phyloP scores from a whole-genome alignment of 352 stramenopile genomes.

The Blastocystis sp. region DNA sequence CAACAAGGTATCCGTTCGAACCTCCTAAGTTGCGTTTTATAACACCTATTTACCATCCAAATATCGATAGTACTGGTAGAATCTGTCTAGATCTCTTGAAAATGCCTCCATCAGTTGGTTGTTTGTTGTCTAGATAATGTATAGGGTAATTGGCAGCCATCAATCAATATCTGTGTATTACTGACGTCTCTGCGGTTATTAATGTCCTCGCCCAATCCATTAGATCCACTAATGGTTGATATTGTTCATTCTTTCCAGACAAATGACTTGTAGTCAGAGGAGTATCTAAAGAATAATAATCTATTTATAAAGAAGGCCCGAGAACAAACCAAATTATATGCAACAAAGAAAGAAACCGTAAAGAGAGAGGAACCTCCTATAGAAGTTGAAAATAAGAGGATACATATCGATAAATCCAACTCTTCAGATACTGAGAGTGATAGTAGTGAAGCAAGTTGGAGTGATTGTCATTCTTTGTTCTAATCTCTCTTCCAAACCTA shows the following conservation, averaged over 20 bases:
- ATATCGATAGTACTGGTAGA: slow-evolving; percentile 68
- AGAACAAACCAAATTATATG: slow-evolving; percentile 1
- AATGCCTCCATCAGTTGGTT: slow-evolving; percentile 57
- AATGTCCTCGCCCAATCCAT: slow-evolving; percentile 1
- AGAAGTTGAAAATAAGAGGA: neutral
- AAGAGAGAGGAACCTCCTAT: neutral
- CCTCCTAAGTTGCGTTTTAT: slow-evolving; percentile 72
- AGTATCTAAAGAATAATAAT: slow-evolving; percentile 31
- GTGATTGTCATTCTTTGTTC: slow-evolving; percentile 41
- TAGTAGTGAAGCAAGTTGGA: slow-evolving; percentile 56
- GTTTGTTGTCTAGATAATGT: neutral
- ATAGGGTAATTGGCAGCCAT: slow-evolving; percentile 51
- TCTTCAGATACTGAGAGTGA: neutral
- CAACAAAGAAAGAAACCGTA: neutral
- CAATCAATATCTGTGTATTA: slow-evolving; percentile 57
- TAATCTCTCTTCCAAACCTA: too few species aligned
- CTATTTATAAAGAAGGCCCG: slow-evolving; percentile 17
- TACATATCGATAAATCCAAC: neutral
- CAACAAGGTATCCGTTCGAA: slow-evolving; percentile 71
- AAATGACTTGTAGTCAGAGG: neutral
- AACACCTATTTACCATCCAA: slow-evolving; percentile 75
- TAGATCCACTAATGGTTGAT: slow-evolving; percentile 39
- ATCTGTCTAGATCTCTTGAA: slow-evolving; percentile 66
- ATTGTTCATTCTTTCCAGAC: neutral
- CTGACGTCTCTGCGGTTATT: slow-evolving; percentile 43